phyloP scores from a whole-genome alignment of 1,284 basidiomycete species.

The Melampsora larici-populina region DNA sequence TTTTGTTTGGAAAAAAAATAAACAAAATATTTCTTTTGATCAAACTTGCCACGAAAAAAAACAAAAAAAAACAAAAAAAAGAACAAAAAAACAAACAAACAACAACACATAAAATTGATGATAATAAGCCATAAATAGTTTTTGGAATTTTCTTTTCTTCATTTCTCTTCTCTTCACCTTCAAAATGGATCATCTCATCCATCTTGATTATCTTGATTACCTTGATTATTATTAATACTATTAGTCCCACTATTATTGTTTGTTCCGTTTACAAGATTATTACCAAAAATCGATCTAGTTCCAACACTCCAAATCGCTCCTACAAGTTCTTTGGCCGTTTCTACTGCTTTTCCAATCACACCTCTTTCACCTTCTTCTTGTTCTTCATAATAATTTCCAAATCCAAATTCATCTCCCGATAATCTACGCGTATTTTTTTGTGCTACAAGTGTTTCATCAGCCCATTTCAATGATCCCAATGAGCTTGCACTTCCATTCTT shows the following conservation, averaged over 20 bases:
- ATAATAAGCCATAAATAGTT: not conserved
- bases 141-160: not conserved
- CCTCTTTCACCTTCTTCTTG: constrained; percentile 38
- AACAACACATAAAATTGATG: not conserved
- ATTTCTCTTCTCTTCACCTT: not conserved
- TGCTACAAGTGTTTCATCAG: not conserved
- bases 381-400: constrained; percentile 46
- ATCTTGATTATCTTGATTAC: not conserved
- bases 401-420: constrained; percentile 45
- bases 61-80: no score
- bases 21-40: no score
- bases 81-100: no score
- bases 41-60: no score
- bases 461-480: not conserved
- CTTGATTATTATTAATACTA: not conserved
- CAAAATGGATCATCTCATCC: not conserved
- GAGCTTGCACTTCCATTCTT: not conserved
- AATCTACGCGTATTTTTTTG: constrained; percentile 27
- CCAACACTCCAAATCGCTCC: constrained; percentile 45
- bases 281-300: constrained; percentile 35
- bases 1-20: no score
- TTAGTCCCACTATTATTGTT: not conserved
- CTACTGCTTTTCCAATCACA: constrained; percentile 46
- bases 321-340: constrained; percentile 47
- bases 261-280: no score